Evolutionary conservation across 1,284 basidiomycete species (phyloP).

Genomic region (Testicularia cyperi): DNA sequence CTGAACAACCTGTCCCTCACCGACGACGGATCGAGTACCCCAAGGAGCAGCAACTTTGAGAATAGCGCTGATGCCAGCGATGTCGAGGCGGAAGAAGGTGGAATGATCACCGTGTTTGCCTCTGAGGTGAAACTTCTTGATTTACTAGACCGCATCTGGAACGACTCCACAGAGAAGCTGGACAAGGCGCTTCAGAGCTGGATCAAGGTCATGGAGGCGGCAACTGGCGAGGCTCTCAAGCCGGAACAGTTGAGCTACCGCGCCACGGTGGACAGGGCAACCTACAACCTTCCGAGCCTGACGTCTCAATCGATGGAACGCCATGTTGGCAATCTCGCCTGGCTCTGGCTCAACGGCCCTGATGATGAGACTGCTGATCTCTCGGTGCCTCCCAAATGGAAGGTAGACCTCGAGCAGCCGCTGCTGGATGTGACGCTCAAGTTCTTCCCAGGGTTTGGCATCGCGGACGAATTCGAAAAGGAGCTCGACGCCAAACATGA

Average conservation of each 20-base stretch:
- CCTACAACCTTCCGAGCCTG: conserved; percentile 52
- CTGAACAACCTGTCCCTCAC: neutral
- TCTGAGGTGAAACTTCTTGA: conserved; percentile 34
- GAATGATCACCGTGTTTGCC: conserved; percentile 4
- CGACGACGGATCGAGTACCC: too few relatives aligned
- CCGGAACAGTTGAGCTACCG: conserved; percentile 25
- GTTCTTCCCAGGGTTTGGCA: conserved; percentile 36
- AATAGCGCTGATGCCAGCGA: neutral
- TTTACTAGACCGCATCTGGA: conserved; percentile 31
- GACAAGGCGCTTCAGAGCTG: conserved; percentile 24
- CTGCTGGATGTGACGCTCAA: conserved; percentile 37
- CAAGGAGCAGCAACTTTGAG: too few relatives aligned
- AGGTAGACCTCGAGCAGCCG: conserved; percentile 32
- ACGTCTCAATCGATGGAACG: conserved; percentile 42
- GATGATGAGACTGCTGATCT: conserved; percentile 4
- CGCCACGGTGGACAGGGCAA: conserved; percentile 45
- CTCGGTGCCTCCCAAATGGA: conserved; percentile 5
- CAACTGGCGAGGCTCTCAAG: neutral
- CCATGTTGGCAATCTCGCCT: conserved; percentile 38
- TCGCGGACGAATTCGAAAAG: conserved; percentile 38
- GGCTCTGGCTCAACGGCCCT: conserved; percentile 32
- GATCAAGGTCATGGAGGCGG: conserved; percentile 7
- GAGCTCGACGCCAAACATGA: conserved; percentile 11
- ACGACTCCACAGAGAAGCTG: conserved; percentile 8
- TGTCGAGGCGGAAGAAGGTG: conserved; percentile 8